Conservation (phyloP, 2,329 filamentous ascomycete genomes). For the Ophiostoma australiae region DNA sequence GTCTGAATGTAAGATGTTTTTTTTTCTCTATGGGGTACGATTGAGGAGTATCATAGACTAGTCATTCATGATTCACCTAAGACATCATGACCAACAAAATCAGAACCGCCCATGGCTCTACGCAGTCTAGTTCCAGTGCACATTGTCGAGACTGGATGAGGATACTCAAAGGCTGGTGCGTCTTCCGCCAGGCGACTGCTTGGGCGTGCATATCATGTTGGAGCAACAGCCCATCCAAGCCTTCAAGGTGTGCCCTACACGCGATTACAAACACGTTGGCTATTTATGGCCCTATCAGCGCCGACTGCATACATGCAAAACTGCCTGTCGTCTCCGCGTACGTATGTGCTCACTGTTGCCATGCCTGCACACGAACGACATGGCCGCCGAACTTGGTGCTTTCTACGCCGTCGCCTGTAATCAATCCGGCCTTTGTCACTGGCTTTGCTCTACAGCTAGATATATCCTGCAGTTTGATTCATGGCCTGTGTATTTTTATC, state of each 20-base stretch:
- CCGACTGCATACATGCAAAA: not conserved
- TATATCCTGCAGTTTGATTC: too few species aligned
- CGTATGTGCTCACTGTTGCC: too few species aligned
- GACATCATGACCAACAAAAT: not conserved
- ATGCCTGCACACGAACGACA: too few species aligned
- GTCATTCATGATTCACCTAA: not conserved
- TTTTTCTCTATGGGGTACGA: too few species aligned
- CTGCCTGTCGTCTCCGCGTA: too few species aligned
- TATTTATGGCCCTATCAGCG: not conserved
- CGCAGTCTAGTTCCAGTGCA: not conserved
- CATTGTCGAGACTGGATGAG: too few species aligned
- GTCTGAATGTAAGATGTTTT: too few species aligned
- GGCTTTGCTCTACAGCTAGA: not conserved
- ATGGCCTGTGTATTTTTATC: too few species aligned
- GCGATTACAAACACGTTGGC: not conserved
- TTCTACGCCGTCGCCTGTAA: not conserved
- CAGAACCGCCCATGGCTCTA: not conserved
- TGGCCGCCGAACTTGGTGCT: not conserved
- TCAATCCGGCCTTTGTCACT: not conserved
- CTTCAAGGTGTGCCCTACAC: not conserved
- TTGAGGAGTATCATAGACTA: not conserved
- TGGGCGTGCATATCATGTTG: not conserved
- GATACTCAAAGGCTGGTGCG: too few species aligned
- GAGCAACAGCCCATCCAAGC: not conserved
- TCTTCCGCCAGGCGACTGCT: not conserved